Base-by-base conservation (phyloP, 306 rosid species). In the Lathyrus aphaca region DNA sequence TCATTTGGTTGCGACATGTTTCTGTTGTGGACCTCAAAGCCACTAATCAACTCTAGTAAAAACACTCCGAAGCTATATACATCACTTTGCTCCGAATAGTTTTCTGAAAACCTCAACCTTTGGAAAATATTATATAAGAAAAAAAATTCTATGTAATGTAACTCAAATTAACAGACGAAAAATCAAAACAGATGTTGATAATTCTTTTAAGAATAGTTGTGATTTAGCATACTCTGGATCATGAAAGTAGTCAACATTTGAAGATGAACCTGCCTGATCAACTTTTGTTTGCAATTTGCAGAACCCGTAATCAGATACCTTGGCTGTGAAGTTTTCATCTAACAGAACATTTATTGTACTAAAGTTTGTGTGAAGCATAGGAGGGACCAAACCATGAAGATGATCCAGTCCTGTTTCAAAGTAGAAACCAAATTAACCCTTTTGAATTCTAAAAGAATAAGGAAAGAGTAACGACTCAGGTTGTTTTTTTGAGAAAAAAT, bases 51-150 rank as follows among this genome's bases (percentile, higher is more conserved):
- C 79, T 89, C 96, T n/a, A 86, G 72, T 59, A 89, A 77, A 81
- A 89, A 89, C 55, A 86, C 87, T 66, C 96, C 96, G 12, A 82
- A 86, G 50, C 88, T 86, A 79, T 86, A 81, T 66, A 89, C 88
- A 71, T 89, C 92, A 74, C 86, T 82, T 62, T 79, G 78, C 77
- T 82, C 88, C 12, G 87, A 77, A 48, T 54, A 82, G 10, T 61
- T 77, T 74, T 73, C 73, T 30, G 79, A 71, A 58, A 49, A 64
- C 60, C 79, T 86, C 71, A 86, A 85, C 90, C 96, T 89, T 74
- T 8, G 39, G 39, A 5, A 25, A 67, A 69, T 48, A 46, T 25
- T 6, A 0, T 9, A 35, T n/a, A n/a, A n/a, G n/a, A n/a, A n/a
- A n/a, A n/a, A n/a, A n/a, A n/a, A n/a, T n/a, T n/a, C n/a, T n/a